phyloP scores from a whole-genome alignment of 208 protist species.

The Leishmania tropica region DNA sequence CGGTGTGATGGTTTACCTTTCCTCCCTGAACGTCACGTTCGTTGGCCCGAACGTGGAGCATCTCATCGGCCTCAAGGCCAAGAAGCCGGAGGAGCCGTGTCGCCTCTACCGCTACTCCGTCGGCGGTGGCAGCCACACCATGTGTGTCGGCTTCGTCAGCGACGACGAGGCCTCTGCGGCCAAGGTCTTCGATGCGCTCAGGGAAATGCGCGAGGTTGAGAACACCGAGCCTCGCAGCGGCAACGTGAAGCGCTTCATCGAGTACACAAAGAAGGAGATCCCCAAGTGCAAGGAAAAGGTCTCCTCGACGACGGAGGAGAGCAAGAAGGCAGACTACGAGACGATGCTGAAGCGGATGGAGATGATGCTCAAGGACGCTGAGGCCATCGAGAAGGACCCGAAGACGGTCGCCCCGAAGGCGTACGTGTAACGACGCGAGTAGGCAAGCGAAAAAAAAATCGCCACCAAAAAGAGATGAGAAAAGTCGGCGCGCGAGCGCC shows the following conservation, averaged over 20 bases:
- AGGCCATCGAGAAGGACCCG: slow-evolving; percentile 51
- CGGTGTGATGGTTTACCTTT: slow-evolving; percentile 60
- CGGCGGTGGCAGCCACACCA: slow-evolving; percentile 54
- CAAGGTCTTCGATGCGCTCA: slow-evolving; percentile 34
- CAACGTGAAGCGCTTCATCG: slow-evolving; percentile 79
- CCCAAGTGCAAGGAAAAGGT: slow-evolving; percentile 48
- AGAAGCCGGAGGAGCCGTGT: slow-evolving; percentile 45
- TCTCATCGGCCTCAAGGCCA: slow-evolving; percentile 52
- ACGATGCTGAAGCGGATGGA: slow-evolving; percentile 65
- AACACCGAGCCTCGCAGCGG: slow-evolving; percentile 77
- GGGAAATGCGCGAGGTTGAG: slow-evolving; percentile 46
- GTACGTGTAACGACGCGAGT: slow-evolving; percentile 30
- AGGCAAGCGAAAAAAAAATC: background rate
- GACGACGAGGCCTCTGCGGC: slow-evolving; percentile 35
- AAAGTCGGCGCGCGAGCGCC: background rate
- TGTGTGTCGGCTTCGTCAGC: slow-evolving; percentile 44
- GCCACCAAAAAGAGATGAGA: background rate
- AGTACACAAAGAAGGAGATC: slow-evolving; percentile 73
- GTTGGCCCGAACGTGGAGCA: slow-evolving; percentile 48
- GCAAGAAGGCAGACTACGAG: slow-evolving; percentile 43
- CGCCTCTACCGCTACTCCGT: slow-evolving; percentile 74
- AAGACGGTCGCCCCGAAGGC: slow-evolving; percentile 46
- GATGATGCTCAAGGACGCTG: slow-evolving; percentile 80
- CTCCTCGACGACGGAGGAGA: slow-evolving; percentile 34
- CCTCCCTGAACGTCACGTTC: slow-evolving; percentile 60